Evolutionary conservation across 1,139 yeast species (phyloP), one percentile per base, ranked within the genome.

Genomic region (Hansenula lynferdii): DNA sequence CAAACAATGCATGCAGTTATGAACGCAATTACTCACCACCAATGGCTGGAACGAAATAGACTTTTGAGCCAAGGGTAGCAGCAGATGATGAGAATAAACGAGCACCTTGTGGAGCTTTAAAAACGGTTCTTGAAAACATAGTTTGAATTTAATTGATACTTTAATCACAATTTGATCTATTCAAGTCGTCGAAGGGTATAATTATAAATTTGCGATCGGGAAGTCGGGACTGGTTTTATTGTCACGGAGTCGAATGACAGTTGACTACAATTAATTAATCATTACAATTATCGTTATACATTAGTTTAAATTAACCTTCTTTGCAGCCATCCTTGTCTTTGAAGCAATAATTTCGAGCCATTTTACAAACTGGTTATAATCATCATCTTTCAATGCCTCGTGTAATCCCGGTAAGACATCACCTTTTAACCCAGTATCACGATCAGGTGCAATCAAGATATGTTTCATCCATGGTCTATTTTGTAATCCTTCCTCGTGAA

Each of bases 11-110:
- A n/a, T n/a, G n/a, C n/a, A n/a, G n/a, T n/a, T n/a, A n/a, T n/a
- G n/a, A n/a, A n/a, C n/a, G n/a, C n/a, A n/a, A 7, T 22, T 19
- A 44, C 45, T 52, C 47, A 47, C 80, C 80, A 51, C 69, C 71
- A 48, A 79, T 75, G 48, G 79, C 62, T 53, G 77, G 69, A 58
- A 75, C 81, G 57, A 79, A 78, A 70, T 65, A 78, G 46, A 77
- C 82, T 53, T 68, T 68, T 45, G 61, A 59, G 18, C 69, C 64
- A 19, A 54, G 50, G 28, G 54, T 54, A 23, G 62, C 46, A 35
- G 69, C 46, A 25, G 69, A 53, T 33, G 69, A 58, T 28, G 67
- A 60, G 51, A 69, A 68, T 28, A 60, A 48, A 57, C 76, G 64
- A 58, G 61, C 53, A 51, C 64, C 43, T 42, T 44, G 23, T 49